phyloP scores from a whole-genome alignment of 371 early-diverging fungal genomes.

The Capillidium rhysosporum region DNA sequence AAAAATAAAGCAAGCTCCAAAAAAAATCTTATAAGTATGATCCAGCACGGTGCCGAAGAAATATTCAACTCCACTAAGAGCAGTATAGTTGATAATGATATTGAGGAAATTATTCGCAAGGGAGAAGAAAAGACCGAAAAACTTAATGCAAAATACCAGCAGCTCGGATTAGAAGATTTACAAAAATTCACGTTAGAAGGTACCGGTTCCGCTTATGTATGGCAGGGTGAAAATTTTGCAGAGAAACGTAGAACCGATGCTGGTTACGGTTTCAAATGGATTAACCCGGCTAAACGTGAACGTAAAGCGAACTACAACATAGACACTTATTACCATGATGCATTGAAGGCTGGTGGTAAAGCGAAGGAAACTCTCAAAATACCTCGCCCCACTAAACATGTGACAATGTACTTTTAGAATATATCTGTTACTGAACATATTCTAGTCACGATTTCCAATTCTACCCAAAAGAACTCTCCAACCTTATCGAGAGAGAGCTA shows the following conservation, averaged over 20 bases:
- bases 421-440: background rate
- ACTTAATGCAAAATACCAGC: constrained; percentile 68
- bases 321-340: constrained; percentile 73
- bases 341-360: constrained; percentile 34
- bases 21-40: constrained; percentile 84
- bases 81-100: constrained; percentile 42
- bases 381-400: constrained; percentile 40
- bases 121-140: constrained; percentile 86
- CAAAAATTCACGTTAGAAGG: constrained; percentile 61
- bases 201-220: constrained; percentile 63
- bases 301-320: constrained; percentile 70
- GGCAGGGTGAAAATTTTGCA: constrained; percentile 84
- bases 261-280: too few species aligned
- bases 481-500: constrained; percentile 67
- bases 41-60: constrained; percentile 86
- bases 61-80: constrained; percentile 48
- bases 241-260: constrained; percentile 13
- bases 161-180: constrained; percentile 75
- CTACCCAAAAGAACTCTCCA: constrained; percentile 56
- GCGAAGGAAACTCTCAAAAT: constrained; percentile 23
- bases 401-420: constrained; percentile 12
- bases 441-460: constrained; percentile 73
- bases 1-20: constrained; percentile 21
- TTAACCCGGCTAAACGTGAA: constrained; percentile 80
- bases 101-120: constrained; percentile 68